These are phyloP conservation scores for Phytophthora sojae DNA, from an alignment of 352 stramenopile genomes.

Conservation along the genomic window DNA sequence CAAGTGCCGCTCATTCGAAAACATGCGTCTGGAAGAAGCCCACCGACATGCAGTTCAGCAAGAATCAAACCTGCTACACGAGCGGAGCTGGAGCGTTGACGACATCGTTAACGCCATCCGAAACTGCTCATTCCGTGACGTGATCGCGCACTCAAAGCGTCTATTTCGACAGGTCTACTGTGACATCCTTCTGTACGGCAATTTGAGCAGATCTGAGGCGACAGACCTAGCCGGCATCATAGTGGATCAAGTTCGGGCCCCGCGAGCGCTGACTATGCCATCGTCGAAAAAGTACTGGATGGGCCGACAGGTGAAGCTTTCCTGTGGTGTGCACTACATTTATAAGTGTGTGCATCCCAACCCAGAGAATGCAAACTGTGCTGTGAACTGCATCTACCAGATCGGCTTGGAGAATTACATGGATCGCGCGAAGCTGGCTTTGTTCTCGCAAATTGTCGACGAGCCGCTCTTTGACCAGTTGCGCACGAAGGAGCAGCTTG, in stretches of 20 bases:
- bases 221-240: conserved; percentile 37
- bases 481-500: conserved; percentile 73
- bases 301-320: conserved; percentile 39
- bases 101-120: conserved; percentile 47
- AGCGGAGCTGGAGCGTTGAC: conserved; percentile 43
- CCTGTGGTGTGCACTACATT: conserved; percentile 35
- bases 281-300: conserved; percentile 41
- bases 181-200: conserved; percentile 63
- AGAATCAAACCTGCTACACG: conserved; percentile 42
- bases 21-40: conserved; percentile 59
- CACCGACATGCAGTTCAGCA: conserved; percentile 51
- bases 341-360: conserved; percentile 50
- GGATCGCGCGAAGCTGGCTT: conserved; percentile 50
- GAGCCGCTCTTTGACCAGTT: conserved; percentile 73
- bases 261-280: conserved; percentile 22
- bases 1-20: conserved; percentile 55
- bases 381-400: conserved; percentile 60
- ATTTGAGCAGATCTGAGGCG: conserved; percentile 45
- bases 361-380: conserved; percentile 66
- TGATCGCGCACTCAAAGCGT: conserved; percentile 43
- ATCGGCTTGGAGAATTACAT: conserved; percentile 51
- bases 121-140: conserved; percentile 24
- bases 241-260: conserved; percentile 25
- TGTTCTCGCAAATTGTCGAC: conserved; percentile 68
- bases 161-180: conserved; percentile 50